Evolutionary conservation across 192 early-diverging fungal genomes (phyloP).

Genomic region (Coemansia sp.): DNA sequence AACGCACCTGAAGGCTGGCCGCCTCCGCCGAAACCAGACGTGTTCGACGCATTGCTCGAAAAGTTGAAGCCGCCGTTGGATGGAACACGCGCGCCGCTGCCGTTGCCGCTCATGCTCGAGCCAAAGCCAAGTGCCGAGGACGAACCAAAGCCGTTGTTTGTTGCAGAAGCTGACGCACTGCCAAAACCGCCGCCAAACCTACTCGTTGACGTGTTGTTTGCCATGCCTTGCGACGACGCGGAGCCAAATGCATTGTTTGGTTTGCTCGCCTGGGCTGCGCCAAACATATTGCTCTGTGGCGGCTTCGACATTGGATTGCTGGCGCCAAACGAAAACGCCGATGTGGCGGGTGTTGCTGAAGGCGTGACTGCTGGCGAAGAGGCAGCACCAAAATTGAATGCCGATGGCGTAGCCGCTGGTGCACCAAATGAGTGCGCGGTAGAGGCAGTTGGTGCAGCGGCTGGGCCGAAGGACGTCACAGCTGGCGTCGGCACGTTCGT

Average conservation of each 20-base stretch:
- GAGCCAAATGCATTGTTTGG: slow-evolving; percentile 26
- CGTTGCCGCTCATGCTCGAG: background rate
- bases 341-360: slow-evolving; percentile 14
- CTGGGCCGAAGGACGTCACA: slow-evolving; percentile 26
- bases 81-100: slow-evolving; percentile 1
- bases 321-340: slow-evolving; percentile 23
- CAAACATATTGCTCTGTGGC: background rate
- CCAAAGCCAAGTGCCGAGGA: slow-evolving; percentile 12
- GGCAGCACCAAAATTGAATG: slow-evolving; percentile 34
- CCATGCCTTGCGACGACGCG: slow-evolving; percentile 11
- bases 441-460: slow-evolving; percentile 6
- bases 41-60: slow-evolving; percentile 18
- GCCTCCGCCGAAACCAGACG: slow-evolving; percentile 6
- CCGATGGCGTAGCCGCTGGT: slow-evolving; percentile 34
- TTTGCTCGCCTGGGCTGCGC: background rate
- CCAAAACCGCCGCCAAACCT: slow-evolving; percentile 22
- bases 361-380: slow-evolving; percentile 35
- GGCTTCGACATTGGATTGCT: slow-evolving; percentile 10
- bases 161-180: slow-evolving; percentile 4
- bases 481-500: slow-evolving; percentile 39
- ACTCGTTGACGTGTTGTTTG: background rate
- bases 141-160: slow-evolving; percentile 13
- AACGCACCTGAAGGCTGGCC: slow-evolving; percentile 14
- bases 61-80: slow-evolving; percentile 25
- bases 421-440: slow-evolving; percentile 33